Evolutionary conservation across 1,284 basidiomycete genomes (phyloP), one percentile per base, ranked within the genome.

Genomic region (Sutorius eximius): DNA sequence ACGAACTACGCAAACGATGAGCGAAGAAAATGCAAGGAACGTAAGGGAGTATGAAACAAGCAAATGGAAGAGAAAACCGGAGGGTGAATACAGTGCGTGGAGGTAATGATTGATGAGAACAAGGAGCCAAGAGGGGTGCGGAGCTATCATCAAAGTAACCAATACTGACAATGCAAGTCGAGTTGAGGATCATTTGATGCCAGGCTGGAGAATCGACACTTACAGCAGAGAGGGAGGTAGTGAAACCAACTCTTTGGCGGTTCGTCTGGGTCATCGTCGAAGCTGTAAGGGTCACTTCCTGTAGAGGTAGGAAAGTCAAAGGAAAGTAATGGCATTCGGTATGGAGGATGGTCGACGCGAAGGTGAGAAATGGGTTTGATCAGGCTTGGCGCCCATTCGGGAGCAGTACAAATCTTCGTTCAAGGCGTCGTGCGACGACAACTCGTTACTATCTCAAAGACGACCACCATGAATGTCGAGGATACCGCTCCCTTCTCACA

Each of bases 51-150:
- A 89, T 33, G 80, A 80, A 52, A 76, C 66, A 24, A 77, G 44
- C 1, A 89, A 69, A 62, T 91, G 87, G 1, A 75, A 60, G 15
- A 74, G 47, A 59, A 87, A 85, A 38, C 72, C 64, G 13, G 73
- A 45, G 7, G 80, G 74, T 30, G 77, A 72, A 44, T 81, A 70
- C 8, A 83, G 71, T 9, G 79, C 80, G 47, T 76, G 73, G 40
- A 87, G 76, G 65, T 90, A 81, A 62, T 87, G 85, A 58, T 83
- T 79, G 51, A 85, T 75, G 22, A 90, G 80, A 45, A 90, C 73
- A 57, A 82, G 77, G 11, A 90, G 71, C 60, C 86, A 74, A 5
- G 88, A 90, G 5, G 88, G 88, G 45, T 89, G 89, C 8, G 89
- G 88, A 16, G 81, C 78, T 8, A 89, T 65, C 51, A 91, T 79